Conservation (phyloP, 768 basidiomycete species). For the Auricularia sp. region DNA sequence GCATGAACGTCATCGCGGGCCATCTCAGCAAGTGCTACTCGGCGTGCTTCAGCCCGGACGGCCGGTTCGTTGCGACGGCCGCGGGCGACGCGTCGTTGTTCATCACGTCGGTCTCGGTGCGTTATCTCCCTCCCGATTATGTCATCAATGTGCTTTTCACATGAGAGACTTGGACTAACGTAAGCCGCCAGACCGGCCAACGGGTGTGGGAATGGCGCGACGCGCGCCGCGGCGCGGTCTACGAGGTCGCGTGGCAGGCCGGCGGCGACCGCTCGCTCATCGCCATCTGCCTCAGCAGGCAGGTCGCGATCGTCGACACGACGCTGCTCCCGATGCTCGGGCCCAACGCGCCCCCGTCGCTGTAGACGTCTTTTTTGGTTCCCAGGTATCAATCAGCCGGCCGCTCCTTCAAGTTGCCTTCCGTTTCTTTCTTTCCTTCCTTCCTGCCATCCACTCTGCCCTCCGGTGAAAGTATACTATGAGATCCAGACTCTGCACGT, state of each 20-base stretch:
- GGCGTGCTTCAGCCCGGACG: conserved; percentile 65
- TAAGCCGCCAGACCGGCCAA: not conserved
- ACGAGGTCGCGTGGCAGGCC: not conserved
- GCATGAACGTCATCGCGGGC: conserved; percentile 59
- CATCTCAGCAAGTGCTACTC: conserved; percentile 67
- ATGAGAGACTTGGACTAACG: not conserved
- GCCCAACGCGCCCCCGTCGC: not conserved
- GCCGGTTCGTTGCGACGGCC: conserved; percentile 62
- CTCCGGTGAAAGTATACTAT: no score
- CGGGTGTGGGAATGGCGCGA: conserved; percentile 1
- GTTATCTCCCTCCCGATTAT: not conserved
- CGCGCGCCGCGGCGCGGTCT: not conserved
- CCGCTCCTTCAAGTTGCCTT: no score
- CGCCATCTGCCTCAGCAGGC: not conserved
- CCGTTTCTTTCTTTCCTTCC: no score
- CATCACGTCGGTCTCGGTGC: not conserved
- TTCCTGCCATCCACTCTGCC: no score
- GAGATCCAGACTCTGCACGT: no score
- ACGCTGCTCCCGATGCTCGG: not conserved
- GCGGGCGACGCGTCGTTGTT: conserved; percentile 51
- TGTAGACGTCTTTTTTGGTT: no score
- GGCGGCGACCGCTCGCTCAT: not conserved
- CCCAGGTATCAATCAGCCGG: no score
- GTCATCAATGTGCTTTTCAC: not conserved
- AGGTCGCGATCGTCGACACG: not conserved